Conservation (phyloP, 345 rosid species). For the Geranium rotundifolium region DNA sequence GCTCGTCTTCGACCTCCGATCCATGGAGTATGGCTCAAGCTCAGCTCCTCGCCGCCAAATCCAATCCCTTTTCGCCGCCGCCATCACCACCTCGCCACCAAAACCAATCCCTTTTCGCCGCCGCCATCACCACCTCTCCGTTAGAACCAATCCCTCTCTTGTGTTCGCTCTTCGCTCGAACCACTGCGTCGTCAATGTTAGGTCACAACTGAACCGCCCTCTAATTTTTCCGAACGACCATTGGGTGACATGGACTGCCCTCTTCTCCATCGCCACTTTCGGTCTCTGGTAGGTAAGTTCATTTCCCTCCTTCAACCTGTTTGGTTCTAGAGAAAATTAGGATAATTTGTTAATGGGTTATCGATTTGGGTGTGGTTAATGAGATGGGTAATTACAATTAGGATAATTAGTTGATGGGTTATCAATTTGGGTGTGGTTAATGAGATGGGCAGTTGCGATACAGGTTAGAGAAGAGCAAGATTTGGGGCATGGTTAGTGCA, state of each 20-base stretch:
- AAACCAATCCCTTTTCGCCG: too few relatives aligned
- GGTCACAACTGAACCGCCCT: slow-evolving; percentile 50
- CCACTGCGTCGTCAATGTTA: slow-evolving; percentile 14
- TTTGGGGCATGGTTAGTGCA: slow-evolving; percentile 67
- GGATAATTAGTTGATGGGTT: background rate
- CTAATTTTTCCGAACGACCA: slow-evolving; percentile 56
- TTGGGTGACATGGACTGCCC: slow-evolving; percentile 86
- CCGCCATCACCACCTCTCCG: too few relatives aligned
- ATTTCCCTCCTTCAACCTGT: background rate
- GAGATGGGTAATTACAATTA: too few relatives aligned
- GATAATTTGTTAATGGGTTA: too few relatives aligned
- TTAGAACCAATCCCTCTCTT: too few relatives aligned
- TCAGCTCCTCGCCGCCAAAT: too few relatives aligned
- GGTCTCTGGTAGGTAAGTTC: slow-evolving; percentile 55
- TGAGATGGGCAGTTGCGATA: background rate
- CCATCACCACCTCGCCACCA: too few relatives aligned
- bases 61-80: too few relatives aligned
- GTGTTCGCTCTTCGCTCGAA: too few relatives aligned
- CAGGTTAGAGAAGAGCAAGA: slow-evolving; percentile 76
- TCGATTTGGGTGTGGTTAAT: too few relatives aligned
- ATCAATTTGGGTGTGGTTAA: background rate
- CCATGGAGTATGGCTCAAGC: too few relatives aligned
- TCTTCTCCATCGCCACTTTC: slow-evolving; percentile 61
- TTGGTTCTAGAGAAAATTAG: background rate
- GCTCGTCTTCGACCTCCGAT: too few relatives aligned